Evolutionary conservation across 169 alveolate species (phyloP).

Genomic region (Miamiensis avidus): DNA sequence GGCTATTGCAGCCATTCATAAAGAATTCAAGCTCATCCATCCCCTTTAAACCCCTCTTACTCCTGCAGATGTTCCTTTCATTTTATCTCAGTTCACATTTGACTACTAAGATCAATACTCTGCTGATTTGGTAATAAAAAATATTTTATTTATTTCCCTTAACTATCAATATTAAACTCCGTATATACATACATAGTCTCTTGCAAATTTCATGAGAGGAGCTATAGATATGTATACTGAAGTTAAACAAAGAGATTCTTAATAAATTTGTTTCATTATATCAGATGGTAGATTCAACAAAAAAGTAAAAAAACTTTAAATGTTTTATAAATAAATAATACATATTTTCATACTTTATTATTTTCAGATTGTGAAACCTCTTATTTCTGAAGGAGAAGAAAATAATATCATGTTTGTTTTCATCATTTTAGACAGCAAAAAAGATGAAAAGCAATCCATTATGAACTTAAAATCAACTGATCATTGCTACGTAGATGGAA

Average conservation of each 20-base stretch:
- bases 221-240: conserved; percentile 65
- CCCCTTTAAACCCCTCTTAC: conserved; percentile 65
- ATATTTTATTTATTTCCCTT: conserved; percentile 61
- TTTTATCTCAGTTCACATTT: conserved; percentile 69
- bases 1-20: conserved; percentile 77
- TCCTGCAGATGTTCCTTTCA: conserved; percentile 63
- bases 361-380: conserved; percentile 85
- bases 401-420: conserved; percentile 56
- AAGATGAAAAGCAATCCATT: conserved; percentile 61
- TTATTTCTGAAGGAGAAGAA: conserved; percentile 60
- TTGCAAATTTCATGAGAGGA: conserved; percentile 85
- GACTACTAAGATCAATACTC: conserved; percentile 78
- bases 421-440: conserved; percentile 53
- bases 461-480: conserved; percentile 83
- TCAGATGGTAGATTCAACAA: conserved; percentile 98
- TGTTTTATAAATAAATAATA: conserved; percentile 84
- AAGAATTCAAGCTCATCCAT: conserved; percentile 60
- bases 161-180: conserved; percentile 63
- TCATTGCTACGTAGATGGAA: conserved; percentile 81
- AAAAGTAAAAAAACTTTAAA: conserved; percentile 87
- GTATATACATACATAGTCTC: conserved; percentile 52
- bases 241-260: conserved; percentile 48
- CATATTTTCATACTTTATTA: conserved; percentile 89
- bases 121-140: conserved; percentile 74
- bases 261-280: conserved; percentile 90